These are phyloP conservation scores for Trichomonas vaginalis DNA, from an alignment of 208 protist species.

Conservation along the genomic window DNA sequence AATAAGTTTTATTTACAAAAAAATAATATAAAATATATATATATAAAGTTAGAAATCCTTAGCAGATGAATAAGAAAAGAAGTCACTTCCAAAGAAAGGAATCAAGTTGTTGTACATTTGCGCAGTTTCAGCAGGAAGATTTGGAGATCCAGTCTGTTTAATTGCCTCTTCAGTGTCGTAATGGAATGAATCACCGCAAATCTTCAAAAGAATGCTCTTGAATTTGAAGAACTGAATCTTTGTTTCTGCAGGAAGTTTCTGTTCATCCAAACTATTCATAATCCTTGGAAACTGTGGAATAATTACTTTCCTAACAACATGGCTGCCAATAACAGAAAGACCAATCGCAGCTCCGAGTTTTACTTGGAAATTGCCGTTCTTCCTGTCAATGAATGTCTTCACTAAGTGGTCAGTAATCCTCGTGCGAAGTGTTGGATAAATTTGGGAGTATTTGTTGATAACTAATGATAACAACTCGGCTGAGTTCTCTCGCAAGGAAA, in stretches of 20 bases:
- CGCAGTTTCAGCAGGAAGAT: not conserved
- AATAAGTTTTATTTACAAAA: not conserved
- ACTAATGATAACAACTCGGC: not conserved
- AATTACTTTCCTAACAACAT: not conserved
- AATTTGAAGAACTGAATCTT: not conserved
- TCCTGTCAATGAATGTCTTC: not conserved
- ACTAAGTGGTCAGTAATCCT: not conserved
- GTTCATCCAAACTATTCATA: not conserved
- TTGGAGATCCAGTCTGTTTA: not conserved
- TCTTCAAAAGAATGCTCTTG: not conserved
- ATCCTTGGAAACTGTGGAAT: not conserved
- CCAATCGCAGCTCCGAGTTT: not conserved
- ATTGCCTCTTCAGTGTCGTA: not conserved
- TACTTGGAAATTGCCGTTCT: not conserved
- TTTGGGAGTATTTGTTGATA: not conserved
- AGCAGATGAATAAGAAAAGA: not conserved
- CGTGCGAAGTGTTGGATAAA: not conserved
- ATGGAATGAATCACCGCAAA: not conserved
- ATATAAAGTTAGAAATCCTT: not conserved
- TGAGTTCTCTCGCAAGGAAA: not conserved
- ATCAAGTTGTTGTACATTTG: not conserved
- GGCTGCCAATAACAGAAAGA: not conserved
- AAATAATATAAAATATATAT: not conserved
- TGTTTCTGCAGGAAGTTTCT: not conserved
- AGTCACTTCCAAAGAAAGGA: not conserved